phyloP scores from a whole-genome alignment of 2,329 filamentous ascomycete species.

The Neonectria ditissima region DNA sequence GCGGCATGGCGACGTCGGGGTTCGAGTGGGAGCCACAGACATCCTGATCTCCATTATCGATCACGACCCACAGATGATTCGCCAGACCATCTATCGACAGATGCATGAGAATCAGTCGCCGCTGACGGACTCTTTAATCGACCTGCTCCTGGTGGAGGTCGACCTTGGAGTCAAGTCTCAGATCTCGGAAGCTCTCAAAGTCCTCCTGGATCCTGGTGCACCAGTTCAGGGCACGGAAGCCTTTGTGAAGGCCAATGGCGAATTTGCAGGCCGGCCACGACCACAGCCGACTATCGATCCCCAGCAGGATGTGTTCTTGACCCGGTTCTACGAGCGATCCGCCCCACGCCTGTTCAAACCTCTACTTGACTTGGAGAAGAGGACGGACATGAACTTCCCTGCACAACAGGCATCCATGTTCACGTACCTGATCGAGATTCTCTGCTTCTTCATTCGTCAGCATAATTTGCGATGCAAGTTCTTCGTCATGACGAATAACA shows the following conservation, averaged over 20 bases:
- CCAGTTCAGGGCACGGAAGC: constrained; percentile 63
- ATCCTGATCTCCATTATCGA: constrained; percentile 95
- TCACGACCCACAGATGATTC: constrained; percentile 94
- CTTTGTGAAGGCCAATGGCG: constrained; percentile 73
- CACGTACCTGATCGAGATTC: constrained; percentile 89
- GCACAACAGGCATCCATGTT: constrained; percentile 92
- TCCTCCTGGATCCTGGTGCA: constrained; percentile 81
- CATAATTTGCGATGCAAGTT: constrained; percentile 88
- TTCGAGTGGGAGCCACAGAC: constrained; percentile 92
- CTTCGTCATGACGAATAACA: constrained; percentile 84
- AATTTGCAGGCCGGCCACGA: constrained; percentile 74
- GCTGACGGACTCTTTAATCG: constrained; percentile 91
- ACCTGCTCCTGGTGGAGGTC: constrained; percentile 88
- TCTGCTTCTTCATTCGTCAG: constrained; percentile 93
- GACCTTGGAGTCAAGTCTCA: constrained; percentile 96
- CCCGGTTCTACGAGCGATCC: constrained; percentile 89
- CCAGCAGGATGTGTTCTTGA: constrained; percentile 87
- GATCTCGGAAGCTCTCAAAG: constrained; percentile 93
- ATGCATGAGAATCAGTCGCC: constrained; percentile 88
- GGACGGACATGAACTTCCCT: constrained; percentile 76
- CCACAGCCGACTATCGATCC: constrained; percentile 68
- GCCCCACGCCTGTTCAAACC: constrained; percentile 89
- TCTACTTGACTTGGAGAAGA: constrained; percentile 80
- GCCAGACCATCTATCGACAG: constrained; percentile 91
- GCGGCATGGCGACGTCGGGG: constrained; percentile 83